These are phyloP conservation scores for Anacardium occidentale DNA, from an alignment of 345 rosid genomes.

Conservation along the genomic window DNA sequence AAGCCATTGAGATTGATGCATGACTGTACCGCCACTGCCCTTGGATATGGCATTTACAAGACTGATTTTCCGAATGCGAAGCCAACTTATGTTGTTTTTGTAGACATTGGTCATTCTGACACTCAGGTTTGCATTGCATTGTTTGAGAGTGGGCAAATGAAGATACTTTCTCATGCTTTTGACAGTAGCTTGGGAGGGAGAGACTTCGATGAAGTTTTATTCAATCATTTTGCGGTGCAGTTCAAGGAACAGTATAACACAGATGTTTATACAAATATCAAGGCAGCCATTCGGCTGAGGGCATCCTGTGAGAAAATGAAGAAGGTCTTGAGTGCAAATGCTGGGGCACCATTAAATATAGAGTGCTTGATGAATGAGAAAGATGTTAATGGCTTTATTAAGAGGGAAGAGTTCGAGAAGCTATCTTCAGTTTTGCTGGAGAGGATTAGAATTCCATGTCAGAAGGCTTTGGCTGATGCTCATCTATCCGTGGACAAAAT, in stretches of 20 bases:
- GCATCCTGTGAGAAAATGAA: constrained; percentile 65
- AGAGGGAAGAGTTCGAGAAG: constrained; percentile 63
- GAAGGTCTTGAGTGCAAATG: constrained; percentile 71
- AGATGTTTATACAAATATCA: constrained; percentile 55
- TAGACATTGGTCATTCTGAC: constrained; percentile 65
- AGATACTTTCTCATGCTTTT: constrained; percentile 53
- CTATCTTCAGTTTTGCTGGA: constrained; percentile 48
- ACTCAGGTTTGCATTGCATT: constrained; percentile 57
- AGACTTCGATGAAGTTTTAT: constrained; percentile 60
- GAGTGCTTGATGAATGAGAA: constrained; percentile 73
- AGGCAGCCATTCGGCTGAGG: constrained; percentile 57
- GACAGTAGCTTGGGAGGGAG: constrained; percentile 58
- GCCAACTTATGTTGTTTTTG: constrained; percentile 46
- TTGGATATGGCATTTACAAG: constrained; percentile 70
- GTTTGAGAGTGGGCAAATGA: constrained; percentile 53
- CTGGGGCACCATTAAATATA: constrained; percentile 60
- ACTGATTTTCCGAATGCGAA: constrained; percentile 43
- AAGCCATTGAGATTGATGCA: constrained; percentile 62
- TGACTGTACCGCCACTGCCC: constrained; percentile 66
- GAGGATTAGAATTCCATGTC: constrained; percentile 49
- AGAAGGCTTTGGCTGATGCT: constrained; percentile 56
- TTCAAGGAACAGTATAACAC: constrained; percentile 57
- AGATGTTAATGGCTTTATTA: constrained; percentile 64
- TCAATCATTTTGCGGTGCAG: constrained; percentile 45
- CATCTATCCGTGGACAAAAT: constrained; percentile 49